Evolutionary conservation across 768 basidiomycete species (phyloP).

Genomic region (Favolaschia claudopus): DNA sequence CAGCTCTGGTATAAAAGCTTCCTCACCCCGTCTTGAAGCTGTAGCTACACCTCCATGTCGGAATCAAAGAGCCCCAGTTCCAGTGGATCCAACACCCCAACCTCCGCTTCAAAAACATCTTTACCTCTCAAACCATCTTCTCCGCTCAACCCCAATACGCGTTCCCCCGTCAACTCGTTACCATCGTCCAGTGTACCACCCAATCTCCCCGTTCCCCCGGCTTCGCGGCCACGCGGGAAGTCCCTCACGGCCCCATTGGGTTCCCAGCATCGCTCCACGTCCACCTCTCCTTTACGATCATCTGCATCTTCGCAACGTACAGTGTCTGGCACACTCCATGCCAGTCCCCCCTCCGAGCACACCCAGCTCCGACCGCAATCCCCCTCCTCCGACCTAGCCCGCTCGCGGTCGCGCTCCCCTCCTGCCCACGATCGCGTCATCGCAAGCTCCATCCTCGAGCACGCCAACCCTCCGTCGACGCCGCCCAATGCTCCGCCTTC

Average conservation of each 20-base stretch:
- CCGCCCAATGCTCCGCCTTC: constrained; percentile 25
- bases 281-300: constrained; percentile 13
- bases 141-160: constrained; percentile 22
- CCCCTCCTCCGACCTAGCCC: constrained; percentile 8
- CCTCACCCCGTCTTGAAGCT: constrained; percentile 8
- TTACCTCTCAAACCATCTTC: constrained; percentile 19
- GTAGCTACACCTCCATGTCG: constrained; percentile 13
- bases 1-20: constrained; percentile 11
- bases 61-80: constrained; percentile 3
- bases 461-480: constrained; percentile 14
- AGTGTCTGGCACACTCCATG: not conserved
- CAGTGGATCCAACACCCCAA: constrained; percentile 10
- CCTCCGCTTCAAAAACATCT: constrained; percentile 14
- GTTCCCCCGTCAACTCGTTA: constrained; percentile 17
- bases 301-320: constrained; percentile 16
- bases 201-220: constrained; percentile 12
- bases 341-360: not conserved
- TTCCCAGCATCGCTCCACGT: not conserved
- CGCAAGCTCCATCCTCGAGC: constrained; percentile 25
- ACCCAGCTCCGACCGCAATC: constrained; percentile 12
- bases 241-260: constrained; percentile 16
- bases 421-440: constrained; percentile 19
- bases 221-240: constrained; percentile 14
- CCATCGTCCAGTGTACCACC: constrained; percentile 11
- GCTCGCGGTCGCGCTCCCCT: constrained; percentile 10